These are phyloP conservation scores for Bryoerythrophyllum caledonicum DNA, from an alignment of 225 moss, liverwort and hornwort genomes.

Conservation along the genomic window DNA sequence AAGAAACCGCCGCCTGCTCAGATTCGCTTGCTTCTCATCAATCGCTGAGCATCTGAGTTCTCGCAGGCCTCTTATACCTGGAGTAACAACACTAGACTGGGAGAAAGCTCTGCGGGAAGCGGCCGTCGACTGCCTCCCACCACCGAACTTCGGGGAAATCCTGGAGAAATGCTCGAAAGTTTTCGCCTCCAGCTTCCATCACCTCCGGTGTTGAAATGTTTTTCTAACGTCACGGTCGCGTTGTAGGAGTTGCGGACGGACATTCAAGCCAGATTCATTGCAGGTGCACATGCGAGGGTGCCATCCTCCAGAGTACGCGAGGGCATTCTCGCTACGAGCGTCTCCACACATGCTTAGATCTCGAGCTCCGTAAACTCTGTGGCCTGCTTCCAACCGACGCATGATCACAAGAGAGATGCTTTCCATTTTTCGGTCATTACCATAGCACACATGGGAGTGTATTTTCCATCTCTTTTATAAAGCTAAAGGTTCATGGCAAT, in stretches of 20 bases:
- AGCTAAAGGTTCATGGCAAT: too few relatives aligned
- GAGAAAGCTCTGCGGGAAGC: slow-evolving; percentile 73
- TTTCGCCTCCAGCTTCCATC: background rate
- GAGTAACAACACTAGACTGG: slow-evolving; percentile 74
- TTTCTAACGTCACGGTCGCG: slow-evolving; percentile 5
- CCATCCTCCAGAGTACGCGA: slow-evolving; percentile 38
- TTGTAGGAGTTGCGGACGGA: slow-evolving; percentile 73
- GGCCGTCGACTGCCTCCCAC: slow-evolving; percentile 55
- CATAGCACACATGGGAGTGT: background rate
- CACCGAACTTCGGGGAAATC: slow-evolving; percentile 68
- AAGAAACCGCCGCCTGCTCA: too few relatives aligned
- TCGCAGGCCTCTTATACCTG: too few relatives aligned
- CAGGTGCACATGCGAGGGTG: slow-evolving; percentile 86
- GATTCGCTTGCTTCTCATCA: background rate
- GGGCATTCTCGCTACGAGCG: slow-evolving; percentile 35
- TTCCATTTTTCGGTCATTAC: background rate
- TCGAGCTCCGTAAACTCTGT: slow-evolving; percentile 20
- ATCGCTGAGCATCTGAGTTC: background rate
- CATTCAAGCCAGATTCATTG: slow-evolving; percentile 88
- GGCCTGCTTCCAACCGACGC: background rate
- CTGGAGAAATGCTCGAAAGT: slow-evolving; percentile 80
- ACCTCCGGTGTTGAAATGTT: too few relatives aligned
- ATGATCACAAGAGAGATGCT: background rate
- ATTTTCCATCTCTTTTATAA: background rate
- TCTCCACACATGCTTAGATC: slow-evolving; percentile 34